phyloP scores from a whole-genome alignment of 2,329 filamentous ascomycete species.

The Colletotrichum euphorbiae region DNA sequence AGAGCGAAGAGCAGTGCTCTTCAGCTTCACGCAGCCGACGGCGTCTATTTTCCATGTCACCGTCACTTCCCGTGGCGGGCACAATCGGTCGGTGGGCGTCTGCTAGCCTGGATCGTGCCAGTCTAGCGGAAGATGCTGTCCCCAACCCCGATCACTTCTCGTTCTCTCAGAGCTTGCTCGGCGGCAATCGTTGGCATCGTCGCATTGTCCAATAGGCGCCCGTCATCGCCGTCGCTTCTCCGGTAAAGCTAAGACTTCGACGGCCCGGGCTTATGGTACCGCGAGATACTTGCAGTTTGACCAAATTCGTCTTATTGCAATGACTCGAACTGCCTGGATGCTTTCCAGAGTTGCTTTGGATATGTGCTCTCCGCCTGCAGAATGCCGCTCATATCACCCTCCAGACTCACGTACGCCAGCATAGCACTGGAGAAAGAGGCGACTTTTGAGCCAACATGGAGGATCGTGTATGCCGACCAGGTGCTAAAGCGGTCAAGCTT shows the following conservation, averaged over 20 bases:
- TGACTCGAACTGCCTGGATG: not conserved
- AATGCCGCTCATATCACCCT: too few relatives aligned
- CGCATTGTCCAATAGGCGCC: conserved; percentile 17
- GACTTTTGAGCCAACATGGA: too few relatives aligned
- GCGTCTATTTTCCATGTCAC: conserved; percentile 18
- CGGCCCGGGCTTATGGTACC: conserved; percentile 8
- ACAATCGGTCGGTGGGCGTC: not conserved
- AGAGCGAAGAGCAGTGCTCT: too few relatives aligned
- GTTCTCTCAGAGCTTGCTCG: conserved; percentile 5
- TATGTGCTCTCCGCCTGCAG: too few relatives aligned
- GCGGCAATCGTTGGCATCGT: conserved; percentile 7
- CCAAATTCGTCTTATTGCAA: not conserved
- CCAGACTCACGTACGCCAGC: too few relatives aligned
- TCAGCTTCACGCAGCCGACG: not conserved
- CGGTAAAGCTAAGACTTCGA: conserved; percentile 7
- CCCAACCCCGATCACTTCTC: conserved; percentile 26
- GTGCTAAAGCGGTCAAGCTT: too few relatives aligned
- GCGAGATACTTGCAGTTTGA: not conserved
- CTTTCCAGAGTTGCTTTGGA: not conserved
- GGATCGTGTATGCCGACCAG: too few relatives aligned
- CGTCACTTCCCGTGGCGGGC: conserved; percentile 26
- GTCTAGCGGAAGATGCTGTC: conserved; percentile 14
- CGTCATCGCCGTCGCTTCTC: not conserved
- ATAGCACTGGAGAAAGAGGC: too few relatives aligned
- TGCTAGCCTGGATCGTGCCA: conserved; percentile 20